A percentile compares a stretch with the other conserved stretches of the same genome.
These are phyloP conservation scores for Cercospora berteroae DNA, from an alignment of 2,329 filamentous ascomycete species.

Conservation along the genomic window DNA sequence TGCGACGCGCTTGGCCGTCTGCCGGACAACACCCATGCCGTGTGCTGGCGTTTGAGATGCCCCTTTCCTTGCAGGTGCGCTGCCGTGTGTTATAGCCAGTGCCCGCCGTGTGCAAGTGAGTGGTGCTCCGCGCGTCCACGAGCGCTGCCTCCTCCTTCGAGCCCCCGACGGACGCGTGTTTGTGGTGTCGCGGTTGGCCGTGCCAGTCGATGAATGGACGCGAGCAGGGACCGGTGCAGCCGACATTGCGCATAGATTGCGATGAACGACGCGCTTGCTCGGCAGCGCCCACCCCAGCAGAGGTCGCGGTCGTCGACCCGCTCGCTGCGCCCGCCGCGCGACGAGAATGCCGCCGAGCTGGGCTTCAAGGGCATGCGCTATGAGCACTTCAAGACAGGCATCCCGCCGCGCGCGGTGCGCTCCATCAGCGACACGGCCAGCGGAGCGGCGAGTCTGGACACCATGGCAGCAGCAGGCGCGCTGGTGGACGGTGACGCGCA, in stretches of 20 bases:
- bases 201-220: not conserved
- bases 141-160: not conserved
- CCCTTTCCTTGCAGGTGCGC: constrained; percentile 12
- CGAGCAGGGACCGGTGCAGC: not conserved
- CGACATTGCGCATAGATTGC: constrained; percentile 2
- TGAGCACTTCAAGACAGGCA: constrained; percentile 11
- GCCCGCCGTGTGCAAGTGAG: not conserved
- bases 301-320: not conserved
- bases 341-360: not conserved
- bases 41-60: constrained; percentile 3
- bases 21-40: constrained; percentile 4
- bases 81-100: not conserved
- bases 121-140: not conserved
- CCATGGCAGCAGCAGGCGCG: not conserved
- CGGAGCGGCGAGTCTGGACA: constrained; percentile 5
- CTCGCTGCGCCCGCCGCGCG: not conserved
- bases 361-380: constrained; percentile 12
- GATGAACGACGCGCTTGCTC: constrained; percentile 5
- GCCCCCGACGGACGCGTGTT: not conserved
- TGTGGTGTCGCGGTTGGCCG: not conserved
- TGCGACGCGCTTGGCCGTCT: not conserved
- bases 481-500: not conserved
- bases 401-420: constrained; percentile 5
- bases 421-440: constrained; percentile 5
- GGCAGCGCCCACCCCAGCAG: not conserved